Evolutionary conservation across 306 rosid species (phyloP).

Genomic region (Trifolium subterraneum): DNA sequence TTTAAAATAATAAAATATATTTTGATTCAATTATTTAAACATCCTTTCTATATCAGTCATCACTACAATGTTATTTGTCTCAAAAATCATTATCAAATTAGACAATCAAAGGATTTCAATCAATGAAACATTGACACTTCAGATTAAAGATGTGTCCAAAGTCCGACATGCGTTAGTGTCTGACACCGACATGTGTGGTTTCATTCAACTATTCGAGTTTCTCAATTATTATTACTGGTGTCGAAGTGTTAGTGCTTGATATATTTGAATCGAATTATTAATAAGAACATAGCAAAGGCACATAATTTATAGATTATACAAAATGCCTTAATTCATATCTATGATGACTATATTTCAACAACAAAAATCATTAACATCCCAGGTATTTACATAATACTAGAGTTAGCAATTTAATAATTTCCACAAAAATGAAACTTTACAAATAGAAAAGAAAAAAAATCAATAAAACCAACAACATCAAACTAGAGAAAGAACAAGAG

Average conservation of each 20-base stretch:
- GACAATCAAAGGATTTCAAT: slow-evolving; percentile 5
- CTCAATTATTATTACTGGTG: not conserved
- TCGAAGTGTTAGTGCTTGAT: not conserved
- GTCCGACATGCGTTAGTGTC: not conserved
- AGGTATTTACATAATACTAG: slow-evolving; percentile 9
- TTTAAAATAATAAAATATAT: not conserved
- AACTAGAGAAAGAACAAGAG: not conserved
- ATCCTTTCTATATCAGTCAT: not conserved
- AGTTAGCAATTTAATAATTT: slow-evolving; percentile 22
- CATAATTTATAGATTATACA: slow-evolving; percentile 3
- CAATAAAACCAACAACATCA: slow-evolving; percentile 22
- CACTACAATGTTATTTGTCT: not conserved
- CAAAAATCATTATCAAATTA: slow-evolving; percentile 3
- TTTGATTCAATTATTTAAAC: not conserved
- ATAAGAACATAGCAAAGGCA: not conserved
- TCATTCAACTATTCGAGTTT: not conserved
- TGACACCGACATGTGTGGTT: not conserved
- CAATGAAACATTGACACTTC: not conserved
- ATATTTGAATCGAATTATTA: slow-evolving; percentile 19
- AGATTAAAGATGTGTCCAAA: not conserved
- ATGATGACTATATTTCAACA: slow-evolving; percentile 11
- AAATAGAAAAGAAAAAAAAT: slow-evolving; percentile 17
- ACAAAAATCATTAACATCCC: slow-evolving; percentile 24
- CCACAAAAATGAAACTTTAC: slow-evolving; percentile 27
- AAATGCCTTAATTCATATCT: slow-evolving; percentile 19